These are phyloP conservation scores for Coix lacrymajobi DNA, from an alignment of 176 grass and related monocot species.

Conservation along the genomic window DNA sequence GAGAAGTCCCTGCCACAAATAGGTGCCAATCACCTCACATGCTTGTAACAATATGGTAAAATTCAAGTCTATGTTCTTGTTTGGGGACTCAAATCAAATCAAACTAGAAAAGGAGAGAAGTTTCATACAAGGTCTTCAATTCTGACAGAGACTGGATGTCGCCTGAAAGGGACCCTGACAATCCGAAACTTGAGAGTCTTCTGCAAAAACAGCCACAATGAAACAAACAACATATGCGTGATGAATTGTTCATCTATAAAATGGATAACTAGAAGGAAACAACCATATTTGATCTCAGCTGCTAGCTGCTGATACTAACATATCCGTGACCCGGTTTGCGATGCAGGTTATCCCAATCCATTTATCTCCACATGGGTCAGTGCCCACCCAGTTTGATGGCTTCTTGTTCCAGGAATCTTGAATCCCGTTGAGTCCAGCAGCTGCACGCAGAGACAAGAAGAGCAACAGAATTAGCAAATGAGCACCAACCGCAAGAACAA, in stretches of 20 bases:
- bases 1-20: constrained; percentile 63
- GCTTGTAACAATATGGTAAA: not conserved
- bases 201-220: constrained; percentile 23
- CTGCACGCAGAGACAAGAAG: constrained; percentile 21
- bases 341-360: constrained; percentile 63
- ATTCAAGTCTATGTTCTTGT: not conserved
- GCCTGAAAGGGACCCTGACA: constrained; percentile 64
- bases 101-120: not conserved
- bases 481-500: not conserved
- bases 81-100: not conserved
- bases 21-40: not conserved
- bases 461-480: not conserved
- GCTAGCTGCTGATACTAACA: constrained; percentile 38
- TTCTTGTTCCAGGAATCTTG: constrained; percentile 30
- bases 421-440: constrained; percentile 37
- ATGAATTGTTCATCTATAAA: not conserved
- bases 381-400: constrained; percentile 70
- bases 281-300: constrained; percentile 7
- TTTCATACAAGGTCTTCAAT: constrained; percentile 8
- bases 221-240: not conserved
- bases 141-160: constrained; percentile 58
- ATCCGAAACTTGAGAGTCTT: constrained; percentile 55
- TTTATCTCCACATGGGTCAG: constrained; percentile 62
- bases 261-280: not conserved
- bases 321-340: constrained; percentile 17